A percentile compares a stretch with the other conserved stretches of the same genome.
Evolutionary conservation across 768 basidiomycete genomes (phyloP).

Genomic region (Auriculariales sp.): DNA sequence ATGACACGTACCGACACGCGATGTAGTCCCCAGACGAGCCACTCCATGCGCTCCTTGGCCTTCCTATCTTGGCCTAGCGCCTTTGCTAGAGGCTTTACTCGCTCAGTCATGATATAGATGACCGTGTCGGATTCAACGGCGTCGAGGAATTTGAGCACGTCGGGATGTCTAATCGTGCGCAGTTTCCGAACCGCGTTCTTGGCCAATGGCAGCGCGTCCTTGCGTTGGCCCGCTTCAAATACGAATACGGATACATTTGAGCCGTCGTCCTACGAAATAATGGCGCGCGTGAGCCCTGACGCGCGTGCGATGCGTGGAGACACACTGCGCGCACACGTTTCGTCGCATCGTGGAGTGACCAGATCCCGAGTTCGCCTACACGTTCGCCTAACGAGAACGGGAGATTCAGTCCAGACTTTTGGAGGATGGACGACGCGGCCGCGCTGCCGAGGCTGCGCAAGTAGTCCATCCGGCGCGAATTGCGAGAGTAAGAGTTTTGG

Average conservation of each 20-base stretch:
- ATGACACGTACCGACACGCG: conserved; percentile 57
- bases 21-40: conserved; percentile 88
- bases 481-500: not conserved
- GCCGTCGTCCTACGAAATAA: conserved; percentile 63
- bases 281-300: not conserved
- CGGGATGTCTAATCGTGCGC: conserved; percentile 84
- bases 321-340: conserved; percentile 48
- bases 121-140: conserved; percentile 77
- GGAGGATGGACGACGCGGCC: conserved; percentile 80
- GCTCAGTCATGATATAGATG: conserved; percentile 90
- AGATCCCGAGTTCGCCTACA: conserved; percentile 59
- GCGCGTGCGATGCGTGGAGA: conserved; percentile 4
- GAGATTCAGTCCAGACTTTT: conserved; percentile 81
- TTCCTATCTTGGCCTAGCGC: conserved; percentile 45
- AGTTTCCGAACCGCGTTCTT: conserved; percentile 84
- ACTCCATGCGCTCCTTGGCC: conserved; percentile 63
- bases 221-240: conserved; percentile 61
- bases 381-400: conserved; percentile 76
- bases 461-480: conserved; percentile 56
- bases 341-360: conserved; percentile 75
- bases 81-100: conserved; percentile 58
- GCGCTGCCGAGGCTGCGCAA: conserved; percentile 68
- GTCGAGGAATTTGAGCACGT: conserved; percentile 91
- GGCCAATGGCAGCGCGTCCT: conserved; percentile 57
- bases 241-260: conserved; percentile 81